Evolutionary conservation across 2,329 filamentous ascomycete genomes (phyloP), one percentile per base, ranked within the genome.

Genomic region (Raffaelea albimanens): DNA sequence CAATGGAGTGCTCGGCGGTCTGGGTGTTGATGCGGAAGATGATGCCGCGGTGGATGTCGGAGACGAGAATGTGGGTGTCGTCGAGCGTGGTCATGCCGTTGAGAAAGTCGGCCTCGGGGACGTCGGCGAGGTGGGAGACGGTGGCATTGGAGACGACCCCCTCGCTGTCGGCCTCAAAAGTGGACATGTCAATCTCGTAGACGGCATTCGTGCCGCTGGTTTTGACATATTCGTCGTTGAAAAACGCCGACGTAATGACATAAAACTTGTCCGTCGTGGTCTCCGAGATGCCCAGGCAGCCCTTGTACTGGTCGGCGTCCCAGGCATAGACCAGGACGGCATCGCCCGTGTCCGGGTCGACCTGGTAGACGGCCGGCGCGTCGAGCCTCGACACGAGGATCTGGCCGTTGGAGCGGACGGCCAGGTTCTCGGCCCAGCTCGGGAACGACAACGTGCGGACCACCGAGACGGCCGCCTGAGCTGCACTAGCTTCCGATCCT

Each of bases 221-320:
- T 25, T 44, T 47, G 5, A 52, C 47, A 7, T 47, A 47, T 2
- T 54, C 56, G 20, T 34, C 11, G 14, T 57, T 53, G 19, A 55
- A 53, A 34, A 56, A 52, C 20, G 54, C 56, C 9, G 57, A 57
- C 7, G 56, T 52, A 13, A 59, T 50, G 7, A 66, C 59, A 11
- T 63, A 63, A 46, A 60, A 66, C 19, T 62, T 52, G 29, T 67
- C 59, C 2, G 53, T 47, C 7, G 52, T 40, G 3, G 61, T 50
- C 52, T 68, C 62, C 5, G 62, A 60, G n/a, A 69, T 65, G 1
- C 65, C 65, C 2, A 62, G 50, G 11, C 66, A 45, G 16, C 58
- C 57, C 7, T 47, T 44, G 5, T 52, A 47, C 10, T 48, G 46
- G 4, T 55, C 54, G 2, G 45, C 40, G 19, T 43, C 16, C 46